These are phyloP conservation scores for Anethum foeniculum DNA, from an alignment of 140 eudicot genomes.

Conservation along the genomic window DNA sequence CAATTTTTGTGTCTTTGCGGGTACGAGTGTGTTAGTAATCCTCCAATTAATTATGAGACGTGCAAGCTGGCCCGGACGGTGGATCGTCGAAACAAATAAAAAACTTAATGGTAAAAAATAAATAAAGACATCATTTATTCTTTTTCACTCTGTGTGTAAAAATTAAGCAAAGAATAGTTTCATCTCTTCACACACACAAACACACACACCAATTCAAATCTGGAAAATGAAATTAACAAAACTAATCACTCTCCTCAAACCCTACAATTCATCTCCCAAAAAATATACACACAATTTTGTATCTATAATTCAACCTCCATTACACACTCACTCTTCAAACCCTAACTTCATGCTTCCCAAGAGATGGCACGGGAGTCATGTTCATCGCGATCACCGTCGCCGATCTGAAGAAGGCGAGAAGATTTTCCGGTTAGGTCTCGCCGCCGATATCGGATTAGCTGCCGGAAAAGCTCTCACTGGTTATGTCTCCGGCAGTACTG, in stretches of 20 bases:
- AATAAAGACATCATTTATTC: background rate
- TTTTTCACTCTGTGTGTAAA: background rate
- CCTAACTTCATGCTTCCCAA: conserved; percentile 37
- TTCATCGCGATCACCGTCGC: conserved; percentile 39
- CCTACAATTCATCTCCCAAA: background rate
- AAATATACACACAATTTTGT: conserved; percentile 4
- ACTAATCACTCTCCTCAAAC: background rate
- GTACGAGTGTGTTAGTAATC: too few relatives aligned
- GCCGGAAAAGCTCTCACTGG: conserved; percentile 76
- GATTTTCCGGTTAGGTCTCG: conserved; percentile 76
- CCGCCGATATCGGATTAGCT: conserved; percentile 76
- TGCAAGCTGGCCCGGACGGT: too few relatives aligned
- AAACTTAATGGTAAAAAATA: too few relatives aligned
- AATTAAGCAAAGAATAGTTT: background rate
- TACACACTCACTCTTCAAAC: conserved; percentile 29
- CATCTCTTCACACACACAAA: background rate
- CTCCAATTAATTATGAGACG: too few relatives aligned
- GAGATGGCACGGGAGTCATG: conserved; percentile 62
- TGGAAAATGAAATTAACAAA: background rate
- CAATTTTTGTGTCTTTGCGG: too few relatives aligned
- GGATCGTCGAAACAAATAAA: too few relatives aligned
- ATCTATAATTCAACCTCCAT: conserved; percentile 15
- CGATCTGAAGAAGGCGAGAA: conserved; percentile 60
- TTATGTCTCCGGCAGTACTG: conserved; percentile 87
- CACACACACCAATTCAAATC: background rate